phyloP scores from a whole-genome alignment of 768 basidiomycete genomes.

The Amanita subjunquillea region DNA sequence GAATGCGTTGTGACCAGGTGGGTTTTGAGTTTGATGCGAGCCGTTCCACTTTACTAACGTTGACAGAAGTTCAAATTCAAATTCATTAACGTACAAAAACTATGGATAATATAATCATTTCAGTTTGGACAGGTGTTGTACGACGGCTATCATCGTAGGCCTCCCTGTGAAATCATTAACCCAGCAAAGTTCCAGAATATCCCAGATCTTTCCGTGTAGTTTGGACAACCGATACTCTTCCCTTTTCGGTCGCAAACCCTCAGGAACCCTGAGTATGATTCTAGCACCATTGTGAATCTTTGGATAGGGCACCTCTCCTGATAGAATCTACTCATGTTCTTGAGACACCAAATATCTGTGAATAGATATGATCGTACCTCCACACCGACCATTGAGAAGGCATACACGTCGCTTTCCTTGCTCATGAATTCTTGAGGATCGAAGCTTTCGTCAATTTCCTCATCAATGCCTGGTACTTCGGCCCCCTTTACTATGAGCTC shows the following conservation, averaged over 20 bases:
- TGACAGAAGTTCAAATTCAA: too few species aligned
- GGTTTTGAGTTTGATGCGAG: too few species aligned
- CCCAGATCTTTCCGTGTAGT: not conserved
- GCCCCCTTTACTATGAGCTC: constrained; percentile 42
- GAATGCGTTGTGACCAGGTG: too few species aligned
- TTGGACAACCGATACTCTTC: not conserved
- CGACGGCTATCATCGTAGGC: not conserved
- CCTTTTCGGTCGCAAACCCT: not conserved
- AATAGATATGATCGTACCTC: not conserved
- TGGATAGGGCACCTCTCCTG: not conserved
- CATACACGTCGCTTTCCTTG: constrained; percentile 43
- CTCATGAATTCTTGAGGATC: constrained; percentile 24
- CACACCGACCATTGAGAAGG: constrained; percentile 43
- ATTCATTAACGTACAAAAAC: too few species aligned
- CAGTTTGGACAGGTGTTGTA: not conserved
- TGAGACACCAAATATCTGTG: not conserved
- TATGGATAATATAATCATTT: not conserved
- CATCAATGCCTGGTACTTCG: constrained; percentile 12
- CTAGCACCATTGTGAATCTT: not conserved
- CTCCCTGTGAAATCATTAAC: not conserved
- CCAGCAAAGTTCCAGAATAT: not conserved
- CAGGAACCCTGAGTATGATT: not conserved
- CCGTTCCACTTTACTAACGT: too few species aligned
- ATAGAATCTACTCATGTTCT: not conserved
- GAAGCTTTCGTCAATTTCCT: constrained; percentile 23